phyloP scores from a whole-genome alignment of 208 protist genomes.

The Leishmania martiniquensis region DNA sequence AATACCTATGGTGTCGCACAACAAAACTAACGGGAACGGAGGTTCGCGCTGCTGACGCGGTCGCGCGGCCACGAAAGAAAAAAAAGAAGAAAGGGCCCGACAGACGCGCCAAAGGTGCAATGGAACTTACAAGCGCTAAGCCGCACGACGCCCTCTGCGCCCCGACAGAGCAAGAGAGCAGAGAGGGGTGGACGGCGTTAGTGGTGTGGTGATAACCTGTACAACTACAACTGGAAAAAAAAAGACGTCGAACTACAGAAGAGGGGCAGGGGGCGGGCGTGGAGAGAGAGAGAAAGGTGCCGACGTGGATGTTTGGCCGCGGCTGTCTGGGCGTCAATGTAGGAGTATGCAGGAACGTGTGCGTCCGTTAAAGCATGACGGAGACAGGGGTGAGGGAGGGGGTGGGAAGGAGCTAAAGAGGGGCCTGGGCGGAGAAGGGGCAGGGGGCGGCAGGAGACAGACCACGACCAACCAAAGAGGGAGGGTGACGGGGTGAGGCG shows the following conservation, averaged over 20 bases:
- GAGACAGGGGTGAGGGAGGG: not conserved
- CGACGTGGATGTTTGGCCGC: not conserved
- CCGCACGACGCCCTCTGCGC: not conserved
- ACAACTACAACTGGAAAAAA: constrained; percentile 7
- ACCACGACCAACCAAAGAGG: not conserved
- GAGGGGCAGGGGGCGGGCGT: too few relatives aligned
- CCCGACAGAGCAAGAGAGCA: not conserved
- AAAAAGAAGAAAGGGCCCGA: not conserved
- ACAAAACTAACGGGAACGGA: too few relatives aligned
- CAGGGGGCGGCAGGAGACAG: too few relatives aligned
- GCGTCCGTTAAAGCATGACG: not conserved
- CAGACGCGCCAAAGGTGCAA: not conserved
- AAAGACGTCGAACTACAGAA: too few relatives aligned
- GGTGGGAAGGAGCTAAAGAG: not conserved
- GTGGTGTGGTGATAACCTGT: not conserved
- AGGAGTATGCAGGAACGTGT: not conserved
- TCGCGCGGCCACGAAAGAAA: not conserved
- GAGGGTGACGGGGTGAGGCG: not conserved
- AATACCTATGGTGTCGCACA: too few relatives aligned
- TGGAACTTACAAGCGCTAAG: not conserved
- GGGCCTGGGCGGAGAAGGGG: not conserved
- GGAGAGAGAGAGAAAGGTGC: not conserved
- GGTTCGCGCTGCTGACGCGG: too few relatives aligned
- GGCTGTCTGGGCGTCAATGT: not conserved
- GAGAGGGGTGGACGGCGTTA: not conserved